Base-by-base conservation (phyloP, 2,329 filamentous ascomycete species). In the Hypoxylon sp. region DNA sequence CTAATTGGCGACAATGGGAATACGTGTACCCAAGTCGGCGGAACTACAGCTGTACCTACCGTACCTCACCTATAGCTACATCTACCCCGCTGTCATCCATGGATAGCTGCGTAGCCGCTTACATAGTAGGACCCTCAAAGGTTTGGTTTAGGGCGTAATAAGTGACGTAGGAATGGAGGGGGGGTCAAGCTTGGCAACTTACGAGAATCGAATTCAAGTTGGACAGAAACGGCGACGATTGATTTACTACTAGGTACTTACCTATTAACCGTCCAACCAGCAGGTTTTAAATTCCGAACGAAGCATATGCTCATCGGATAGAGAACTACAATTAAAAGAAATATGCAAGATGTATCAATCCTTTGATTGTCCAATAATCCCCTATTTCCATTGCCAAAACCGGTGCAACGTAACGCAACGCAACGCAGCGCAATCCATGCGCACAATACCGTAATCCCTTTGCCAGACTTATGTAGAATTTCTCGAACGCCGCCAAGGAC, bases 281-380 rank as follows among this genome's bases (percentile, higher is more conserved):
- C 33, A 33, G 47, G 42, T 42, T 35, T 24, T 44, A 55, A 58
- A 42, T 48, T 26, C 46, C 26, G 53, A 57, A 46, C 1, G 17
- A 57, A 46, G 17, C 14, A n/a, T 2, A 22, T 1, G 13, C 8
- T 17, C n/a, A 31, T 47, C 39, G 6, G n/a, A 57, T 19, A 29
- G 17, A 19, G 9, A 22, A 24, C n/a, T 3, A 33, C n/a, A 48
- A 53, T 51, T 29, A n/a, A 52, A 57, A 35, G 29, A 31, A 17
- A 52, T 9, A 64, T 64, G 62, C 59, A 59, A 66, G 62, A 55
- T 59, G 63, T 51, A 69, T 63, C 39, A 67, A 67, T 55, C 24
- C 19, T n/a, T 39, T 22, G 47, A 33, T 57, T 53, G 47, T 26
- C 62, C 58, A 66, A 69, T 69, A 44, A 67, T 44, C 39, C 54